Base-by-base conservation (phyloP, 2,329 filamentous ascomycete species). In the Amauroascus verrucosus region DNA sequence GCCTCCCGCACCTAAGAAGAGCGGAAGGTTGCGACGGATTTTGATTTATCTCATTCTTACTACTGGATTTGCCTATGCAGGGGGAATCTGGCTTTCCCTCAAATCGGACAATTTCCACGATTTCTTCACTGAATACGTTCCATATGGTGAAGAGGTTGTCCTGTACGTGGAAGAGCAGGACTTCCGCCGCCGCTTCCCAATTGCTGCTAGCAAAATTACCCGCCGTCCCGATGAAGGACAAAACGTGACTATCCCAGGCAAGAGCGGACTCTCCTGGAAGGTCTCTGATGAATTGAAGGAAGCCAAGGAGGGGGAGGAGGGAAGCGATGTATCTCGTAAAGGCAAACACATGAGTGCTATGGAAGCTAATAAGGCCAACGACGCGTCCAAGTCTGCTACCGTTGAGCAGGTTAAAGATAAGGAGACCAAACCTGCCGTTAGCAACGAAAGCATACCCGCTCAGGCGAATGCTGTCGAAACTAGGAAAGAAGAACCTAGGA, bases 81-180 rank as follows among this genome's bases (percentile, higher is more conserved):
- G 89, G 59, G 89, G 91, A 61, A 84, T 96, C 53, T 95, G 86
- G 77, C 93, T 95, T 71, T 91, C 93, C 53, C 82, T 95, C 59
- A 79, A 93, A 70, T 95, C 85, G 66, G 93, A 98, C 76, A 95
- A 88, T 73, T 98, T 97, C 79, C 91, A 98, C 73, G 93, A 98
- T 71, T 93, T 96, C 76, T 98, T 98, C 74, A 97, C 90, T 63
- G 90, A 96, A 73, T 98, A 91, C 70, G 74, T 98, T 16, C 93
- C 93, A 20, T 95, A 86, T 61, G 93, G 90, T 64, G 93, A 98
- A 73, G 88, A 95, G 67, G 86, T 86, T 16, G 91, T 98, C 44
- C 81, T 95, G 24, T 97, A 95, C 73, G 84, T 98, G 50, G 93
- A 98, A 72, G 93, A 98, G 73, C 81, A 85, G 61, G 89, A 96